Base-by-base conservation (phyloP, 768 basidiomycete genomes). In the Chlorophyllum brunneum region DNA sequence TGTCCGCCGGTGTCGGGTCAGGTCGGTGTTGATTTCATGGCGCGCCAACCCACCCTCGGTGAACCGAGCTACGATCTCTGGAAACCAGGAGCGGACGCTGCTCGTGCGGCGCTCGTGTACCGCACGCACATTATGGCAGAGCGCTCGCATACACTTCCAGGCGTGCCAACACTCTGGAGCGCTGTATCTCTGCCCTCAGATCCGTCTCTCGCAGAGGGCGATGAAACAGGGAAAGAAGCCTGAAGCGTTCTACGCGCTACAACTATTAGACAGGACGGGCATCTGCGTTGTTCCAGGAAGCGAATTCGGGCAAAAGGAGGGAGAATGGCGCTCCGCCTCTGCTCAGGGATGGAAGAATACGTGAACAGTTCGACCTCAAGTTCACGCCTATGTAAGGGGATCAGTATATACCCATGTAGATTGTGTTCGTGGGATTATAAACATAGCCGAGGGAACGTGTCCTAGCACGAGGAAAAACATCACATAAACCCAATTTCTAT, bases 211-310 rank as follows among this genome's bases (percentile, higher is more conserved):
- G 5, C 61, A 76, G 13, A 81, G 79, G 59, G 95, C 92, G 2
- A 67, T 75, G 58, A 70, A 76, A 60, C 77, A 72, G 1, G 88
- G 87, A 1, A 91, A 91, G 70, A 79, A 79, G 59, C 88, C 95
- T 2, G 95, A 99, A 65, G 86, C 84, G 37, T 86, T 95, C 63
- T 99, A 99, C 65, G 81, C 91, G 18, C 74, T 95, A 31, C 80
- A 77, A 58, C 67, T 99, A 45, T 76, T 99, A 45, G 92, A 95
- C 56, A 78, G 80, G 66, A 94, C 92, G 0, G 93, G 93, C 4
- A 97, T 98, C 57, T 97, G 94, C 62, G 89, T 90, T 18, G 90
- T 98, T 4, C 91, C 94, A 4, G 95, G 95, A 0, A 86, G 84
- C 42, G 95, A 95, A 1, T 99, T 99, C 65, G 95, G 95, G 4